These are phyloP conservation scores for Pichia membranifaciens DNA, from an alignment of 805 yeast species.

Conservation along the genomic window DNA sequence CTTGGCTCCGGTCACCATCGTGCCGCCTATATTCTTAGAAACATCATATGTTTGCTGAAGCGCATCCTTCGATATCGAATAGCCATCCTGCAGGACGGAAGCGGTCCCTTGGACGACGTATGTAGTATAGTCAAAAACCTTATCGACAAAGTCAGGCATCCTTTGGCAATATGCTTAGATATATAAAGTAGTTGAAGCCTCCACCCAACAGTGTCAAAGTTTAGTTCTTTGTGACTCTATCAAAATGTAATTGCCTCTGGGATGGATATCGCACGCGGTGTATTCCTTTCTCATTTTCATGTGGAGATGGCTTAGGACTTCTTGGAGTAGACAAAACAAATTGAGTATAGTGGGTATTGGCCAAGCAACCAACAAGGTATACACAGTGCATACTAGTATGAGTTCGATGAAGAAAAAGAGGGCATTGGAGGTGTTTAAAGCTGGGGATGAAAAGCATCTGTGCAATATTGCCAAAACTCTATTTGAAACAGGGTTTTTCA, in stretches of 20 bases:
- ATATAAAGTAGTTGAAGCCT: too few relatives aligned
- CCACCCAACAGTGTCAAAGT: too few relatives aligned
- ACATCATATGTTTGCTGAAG: constrained; percentile 6
- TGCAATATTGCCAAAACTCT: constrained; percentile 32
- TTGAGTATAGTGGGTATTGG: too few relatives aligned
- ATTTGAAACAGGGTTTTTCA: constrained; percentile 36
- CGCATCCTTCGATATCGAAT: constrained; percentile 6
- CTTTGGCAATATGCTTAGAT: too few relatives aligned
- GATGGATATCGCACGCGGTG: constrained; percentile 1
- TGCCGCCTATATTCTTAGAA: constrained; percentile 8
- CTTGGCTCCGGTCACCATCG: neutral
- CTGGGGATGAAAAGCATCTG: constrained; percentile 17
- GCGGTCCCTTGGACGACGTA: constrained; percentile 1
- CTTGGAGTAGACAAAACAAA: neutral
- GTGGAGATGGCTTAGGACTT: too few relatives aligned
- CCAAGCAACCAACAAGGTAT: too few relatives aligned
- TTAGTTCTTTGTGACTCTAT: too few relatives aligned
- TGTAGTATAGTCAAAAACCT: constrained; percentile 13
- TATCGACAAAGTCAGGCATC: constrained; percentile 22
- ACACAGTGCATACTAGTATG: too few relatives aligned
- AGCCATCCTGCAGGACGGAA: constrained; percentile 3
- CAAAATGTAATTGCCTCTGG: too few relatives aligned
- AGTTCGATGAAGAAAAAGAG: neutral
- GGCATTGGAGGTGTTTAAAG: constrained; percentile 13
- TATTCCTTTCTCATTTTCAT: neutral